phyloP scores from a whole-genome alignment of 257 asterid species.

The Solanum lycopersicoides region DNA sequence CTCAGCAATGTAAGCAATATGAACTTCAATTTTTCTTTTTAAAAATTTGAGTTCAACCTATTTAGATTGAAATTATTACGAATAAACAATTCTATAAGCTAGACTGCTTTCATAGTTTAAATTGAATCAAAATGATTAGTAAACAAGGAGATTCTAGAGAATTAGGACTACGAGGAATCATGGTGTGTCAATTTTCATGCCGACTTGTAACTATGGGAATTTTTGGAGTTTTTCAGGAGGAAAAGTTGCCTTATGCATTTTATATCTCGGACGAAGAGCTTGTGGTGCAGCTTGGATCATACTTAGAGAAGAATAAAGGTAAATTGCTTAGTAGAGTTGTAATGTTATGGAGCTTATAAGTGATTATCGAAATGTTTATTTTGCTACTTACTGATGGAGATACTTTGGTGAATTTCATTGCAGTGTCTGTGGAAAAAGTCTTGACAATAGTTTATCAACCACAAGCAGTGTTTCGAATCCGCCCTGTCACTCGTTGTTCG shows the following conservation, averaged over 20 bases:
- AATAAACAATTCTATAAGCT: background rate
- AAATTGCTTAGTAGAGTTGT: background rate
- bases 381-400: background rate
- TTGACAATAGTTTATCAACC: constrained; percentile 86
- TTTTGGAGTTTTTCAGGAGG: constrained; percentile 45
- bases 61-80: background rate
- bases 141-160: background rate
- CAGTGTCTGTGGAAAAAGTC: constrained; percentile 95
- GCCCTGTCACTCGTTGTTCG: constrained; percentile 94
- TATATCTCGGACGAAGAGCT: constrained; percentile 86
- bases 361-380: background rate
- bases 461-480: constrained; percentile 90
- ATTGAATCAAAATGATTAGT: background rate
- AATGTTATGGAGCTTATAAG: background rate
- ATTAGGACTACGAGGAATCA: background rate
- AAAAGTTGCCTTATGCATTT: constrained; percentile 82
- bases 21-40: background rate
- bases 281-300: constrained; percentile 58
- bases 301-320: constrained; percentile 76
- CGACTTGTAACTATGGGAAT: background rate
- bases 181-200: background rate
- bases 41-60: background rate
- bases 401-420: constrained; percentile 7
- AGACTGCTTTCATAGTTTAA: background rate
- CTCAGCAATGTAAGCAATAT: constrained; percentile 47